These are phyloP conservation scores for Karstenula rhodostoma DNA, from an alignment of 2,329 filamentous ascomycete genomes.

Conservation along the genomic window DNA sequence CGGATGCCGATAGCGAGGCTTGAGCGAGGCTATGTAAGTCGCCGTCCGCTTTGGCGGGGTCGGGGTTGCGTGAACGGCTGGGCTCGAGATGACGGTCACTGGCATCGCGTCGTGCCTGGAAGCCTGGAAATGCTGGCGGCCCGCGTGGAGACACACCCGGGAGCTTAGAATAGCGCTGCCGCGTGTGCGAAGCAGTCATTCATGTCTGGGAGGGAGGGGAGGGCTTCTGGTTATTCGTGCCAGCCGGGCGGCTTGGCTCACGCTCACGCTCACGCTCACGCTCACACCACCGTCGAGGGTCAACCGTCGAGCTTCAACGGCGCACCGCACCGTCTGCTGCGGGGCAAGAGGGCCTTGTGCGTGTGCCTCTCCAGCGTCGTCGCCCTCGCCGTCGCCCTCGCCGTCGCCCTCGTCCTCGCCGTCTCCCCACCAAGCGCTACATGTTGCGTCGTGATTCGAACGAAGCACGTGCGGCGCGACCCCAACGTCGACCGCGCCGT, in stretches of 20 bases:
- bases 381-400: too few relatives aligned
- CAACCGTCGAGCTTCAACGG: neutral
- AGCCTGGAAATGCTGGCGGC: conserved; percentile 12
- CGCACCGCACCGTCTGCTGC: neutral
- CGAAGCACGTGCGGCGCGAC: conserved; percentile 15
- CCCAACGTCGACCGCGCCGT: conserved; percentile 10
- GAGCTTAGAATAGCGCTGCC: conserved; percentile 29
- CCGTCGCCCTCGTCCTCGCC: neutral
- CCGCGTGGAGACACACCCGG: conserved; percentile 10
- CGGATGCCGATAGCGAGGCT: conserved; percentile 27
- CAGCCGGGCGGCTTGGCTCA: conserved; percentile 9
- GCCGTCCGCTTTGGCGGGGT: conserved; percentile 10
- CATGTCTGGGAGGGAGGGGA: neutral
- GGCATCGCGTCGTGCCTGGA: neutral
- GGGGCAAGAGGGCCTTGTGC: conserved; percentile 5
- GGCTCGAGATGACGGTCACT: neutral
- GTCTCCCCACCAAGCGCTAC: conserved; percentile 10
- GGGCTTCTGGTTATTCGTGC: conserved; percentile 16
- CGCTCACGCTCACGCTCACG: too few relatives aligned
- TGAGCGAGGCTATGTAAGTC: conserved; percentile 30
- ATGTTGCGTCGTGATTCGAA: conserved; percentile 7
- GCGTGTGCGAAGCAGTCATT: conserved; percentile 18
- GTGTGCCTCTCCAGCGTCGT: conserved; percentile 6
- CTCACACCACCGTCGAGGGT: conserved; percentile 2
- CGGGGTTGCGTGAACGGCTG: conserved; percentile 17